Conservation (phyloP, 495 filamentous ascomycete species). For the Cenococcum geophilum region DNA sequence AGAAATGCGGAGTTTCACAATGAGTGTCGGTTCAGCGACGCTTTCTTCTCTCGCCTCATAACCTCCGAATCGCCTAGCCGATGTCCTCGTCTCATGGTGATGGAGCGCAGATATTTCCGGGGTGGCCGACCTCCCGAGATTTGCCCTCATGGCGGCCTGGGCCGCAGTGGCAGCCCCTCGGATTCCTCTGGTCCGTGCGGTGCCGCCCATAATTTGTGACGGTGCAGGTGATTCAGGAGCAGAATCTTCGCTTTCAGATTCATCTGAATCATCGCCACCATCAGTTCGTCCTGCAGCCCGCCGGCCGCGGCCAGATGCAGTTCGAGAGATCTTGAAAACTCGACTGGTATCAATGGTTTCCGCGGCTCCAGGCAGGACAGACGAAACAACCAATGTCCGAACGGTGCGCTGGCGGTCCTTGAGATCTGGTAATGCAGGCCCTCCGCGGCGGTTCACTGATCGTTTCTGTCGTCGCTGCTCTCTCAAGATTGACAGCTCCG, state of each 20-base stretch:
- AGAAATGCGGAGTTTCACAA: conserved; percentile 67
- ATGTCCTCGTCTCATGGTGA: conserved; percentile 65
- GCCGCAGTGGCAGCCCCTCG: conserved; percentile 77
- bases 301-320: conserved; percentile 50
- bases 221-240: conserved; percentile 57
- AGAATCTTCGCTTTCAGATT: conserved; percentile 50
- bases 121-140: conserved; percentile 79
- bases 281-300: conserved; percentile 48
- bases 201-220: conserved; percentile 57
- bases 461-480: conserved; percentile 92
- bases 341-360: conserved; percentile 73
- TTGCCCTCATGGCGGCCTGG: conserved; percentile 63
- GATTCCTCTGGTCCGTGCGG: conserved; percentile 80
- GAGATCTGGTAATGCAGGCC: conserved; percentile 88
- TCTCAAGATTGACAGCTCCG: conserved; percentile 84
- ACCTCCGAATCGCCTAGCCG: conserved; percentile 52
- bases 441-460: conserved; percentile 87
- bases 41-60: conserved; percentile 66
- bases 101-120: conserved; percentile 62
- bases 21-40: conserved; percentile 54
- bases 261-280: conserved; percentile 69
- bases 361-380: conserved; percentile 81
- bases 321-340: conserved; percentile 66
- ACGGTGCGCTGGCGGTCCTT: conserved; percentile 92
- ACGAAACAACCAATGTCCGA: conserved; percentile 82